These are phyloP conservation scores for Croton laevigatus DNA, from an alignment of 441 rosid species.

Conservation along the genomic window DNA sequence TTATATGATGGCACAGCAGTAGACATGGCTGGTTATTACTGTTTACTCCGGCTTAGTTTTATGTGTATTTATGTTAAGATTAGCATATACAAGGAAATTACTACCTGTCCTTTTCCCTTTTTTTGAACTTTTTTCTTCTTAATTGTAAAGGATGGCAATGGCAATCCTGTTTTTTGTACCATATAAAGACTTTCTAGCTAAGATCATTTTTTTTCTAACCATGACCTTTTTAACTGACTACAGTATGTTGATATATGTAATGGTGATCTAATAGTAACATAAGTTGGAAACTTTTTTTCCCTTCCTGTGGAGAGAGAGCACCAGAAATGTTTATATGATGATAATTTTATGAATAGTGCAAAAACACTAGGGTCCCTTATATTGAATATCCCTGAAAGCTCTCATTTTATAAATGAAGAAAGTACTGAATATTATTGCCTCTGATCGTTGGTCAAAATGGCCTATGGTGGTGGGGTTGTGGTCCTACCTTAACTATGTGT, in stretches of 20 bases:
- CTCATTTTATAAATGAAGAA: neutral
- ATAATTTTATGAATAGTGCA: neutral
- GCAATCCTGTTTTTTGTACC: slow-evolving; percentile 10
- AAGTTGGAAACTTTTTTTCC: no score
- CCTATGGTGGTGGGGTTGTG: slow-evolving; percentile 3
- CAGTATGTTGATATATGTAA: neutral
- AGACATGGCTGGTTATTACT: slow-evolving; percentile 25
- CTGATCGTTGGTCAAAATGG: slow-evolving; percentile 7
- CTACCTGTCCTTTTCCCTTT: neutral
- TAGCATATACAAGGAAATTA: neutral
- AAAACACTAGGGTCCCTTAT: neutral
- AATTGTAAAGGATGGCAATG: slow-evolving; percentile 21
- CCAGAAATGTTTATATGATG: neutral
- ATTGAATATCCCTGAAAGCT: slow-evolving; percentile 15
- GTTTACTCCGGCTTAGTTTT: slow-evolving; percentile 27
- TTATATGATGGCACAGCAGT: slow-evolving; percentile 15
- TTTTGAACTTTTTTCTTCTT: neutral
- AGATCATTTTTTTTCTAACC: neutral
- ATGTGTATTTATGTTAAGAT: neutral
- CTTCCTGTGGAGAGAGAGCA: no score
- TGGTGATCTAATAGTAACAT: neutral
- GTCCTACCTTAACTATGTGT: neutral
- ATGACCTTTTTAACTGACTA: neutral
- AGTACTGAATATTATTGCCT: slow-evolving; percentile 5
- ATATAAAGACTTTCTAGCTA: neutral